A percentile compares a stretch with the other conserved stretches of the same genome.
Evolutionary conservation across 768 basidiomycete genomes (phyloP).

Genomic region (Kwoniella sp.): DNA sequence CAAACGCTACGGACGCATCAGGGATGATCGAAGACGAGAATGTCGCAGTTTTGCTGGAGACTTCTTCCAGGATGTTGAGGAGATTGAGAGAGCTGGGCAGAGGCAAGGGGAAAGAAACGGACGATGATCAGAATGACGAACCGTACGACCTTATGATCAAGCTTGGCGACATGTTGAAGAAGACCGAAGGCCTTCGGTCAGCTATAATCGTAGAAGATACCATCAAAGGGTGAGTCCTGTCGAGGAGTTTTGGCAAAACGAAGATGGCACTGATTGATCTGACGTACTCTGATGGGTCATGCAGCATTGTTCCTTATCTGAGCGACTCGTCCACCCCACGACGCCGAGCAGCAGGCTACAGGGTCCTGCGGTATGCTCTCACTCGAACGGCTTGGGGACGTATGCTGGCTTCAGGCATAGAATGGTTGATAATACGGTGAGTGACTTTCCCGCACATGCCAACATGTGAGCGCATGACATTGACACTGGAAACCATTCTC

Average conservation of each 20-base stretch:
- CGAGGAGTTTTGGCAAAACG: background rate
- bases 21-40: constrained; percentile 27
- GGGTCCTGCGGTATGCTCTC: constrained; percentile 78
- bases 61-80: constrained; percentile 19
- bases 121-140: constrained; percentile 35
- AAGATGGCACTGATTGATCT: background rate
- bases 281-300: constrained; percentile 3
- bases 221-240: constrained; percentile 68
- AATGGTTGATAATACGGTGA: constrained; percentile 90
- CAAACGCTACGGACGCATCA: background rate
- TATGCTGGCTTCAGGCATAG: constrained; percentile 68
- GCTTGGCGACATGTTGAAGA: constrained; percentile 58
- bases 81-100: constrained; percentile 26
- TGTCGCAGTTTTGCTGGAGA: constrained; percentile 23
- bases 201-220: constrained; percentile 72
- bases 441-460: constrained; percentile 26
- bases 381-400: constrained; percentile 71
- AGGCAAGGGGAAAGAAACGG: constrained; percentile 38
- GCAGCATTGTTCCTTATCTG: constrained; percentile 75
- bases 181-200: constrained; percentile 73
- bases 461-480: background rate
- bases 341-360: constrained; percentile 78
- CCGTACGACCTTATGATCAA: constrained; percentile 33
- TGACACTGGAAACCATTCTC: no score
- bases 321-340: constrained; percentile 73